Conservation (phyloP, 2,329 filamentous ascomycete genomes). For the Clarireedia monteithiana region DNA sequence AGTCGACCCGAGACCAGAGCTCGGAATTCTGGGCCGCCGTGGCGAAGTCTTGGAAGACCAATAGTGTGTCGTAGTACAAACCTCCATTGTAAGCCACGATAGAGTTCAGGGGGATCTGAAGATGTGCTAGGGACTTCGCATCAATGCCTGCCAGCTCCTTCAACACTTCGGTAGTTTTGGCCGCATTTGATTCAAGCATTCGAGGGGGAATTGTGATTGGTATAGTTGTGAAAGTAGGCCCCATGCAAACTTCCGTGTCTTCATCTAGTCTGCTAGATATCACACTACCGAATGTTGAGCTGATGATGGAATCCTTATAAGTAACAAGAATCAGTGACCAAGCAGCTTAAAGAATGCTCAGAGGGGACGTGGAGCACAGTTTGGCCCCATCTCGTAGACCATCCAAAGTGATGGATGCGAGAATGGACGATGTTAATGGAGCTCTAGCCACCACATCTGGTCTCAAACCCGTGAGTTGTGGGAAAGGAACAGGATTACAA, state of each 20-base stretch:
- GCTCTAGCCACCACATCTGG: neutral
- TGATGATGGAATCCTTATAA: neutral
- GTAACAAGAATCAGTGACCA: conserved; percentile 1
- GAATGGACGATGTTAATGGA: neutral
- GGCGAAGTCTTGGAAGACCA: conserved; percentile 4
- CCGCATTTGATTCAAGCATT: neutral
- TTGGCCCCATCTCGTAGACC: neutral
- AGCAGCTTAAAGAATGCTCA: conserved; percentile 1
- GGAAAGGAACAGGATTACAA: conserved; percentile 1
- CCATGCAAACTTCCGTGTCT: neutral
- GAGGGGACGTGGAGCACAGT: neutral
- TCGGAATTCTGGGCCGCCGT: neutral
- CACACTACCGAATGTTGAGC: neutral
- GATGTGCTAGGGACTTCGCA: neutral
- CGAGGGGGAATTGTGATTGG: neutral
- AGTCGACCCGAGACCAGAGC: neutral
- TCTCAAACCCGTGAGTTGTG: neutral
- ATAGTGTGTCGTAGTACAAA: conserved; percentile 1
- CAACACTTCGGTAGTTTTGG: neutral
- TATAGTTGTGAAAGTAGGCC: conserved; percentile 1
- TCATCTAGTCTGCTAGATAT: conserved; percentile 2
- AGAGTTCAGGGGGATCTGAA: conserved; percentile 3
- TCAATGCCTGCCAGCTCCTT: neutral
- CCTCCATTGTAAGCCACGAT: neutral
- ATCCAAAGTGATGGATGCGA: neutral